Base-by-base conservation (phyloP, 257 asterid genomes). In the Nicotiana tomentosiformis region DNA sequence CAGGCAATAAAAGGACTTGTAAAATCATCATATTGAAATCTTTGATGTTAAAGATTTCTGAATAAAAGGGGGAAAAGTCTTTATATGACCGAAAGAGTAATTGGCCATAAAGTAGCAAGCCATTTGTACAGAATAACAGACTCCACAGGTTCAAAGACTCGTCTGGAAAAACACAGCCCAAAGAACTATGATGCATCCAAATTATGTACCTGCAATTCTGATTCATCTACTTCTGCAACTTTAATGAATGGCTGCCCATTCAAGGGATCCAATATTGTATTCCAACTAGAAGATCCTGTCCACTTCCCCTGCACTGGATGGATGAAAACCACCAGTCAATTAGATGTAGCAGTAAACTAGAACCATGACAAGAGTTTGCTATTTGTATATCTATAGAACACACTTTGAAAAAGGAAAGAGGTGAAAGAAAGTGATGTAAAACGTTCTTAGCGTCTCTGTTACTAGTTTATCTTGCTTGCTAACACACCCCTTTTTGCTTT, bases 171-270 rank as follows among this genome's bases (percentile, higher is more conserved):
- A 58, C 46, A 58, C 69, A 66, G 78, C 11, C 0, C 60, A 43
- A 12, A 20, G 60, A 77, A 56, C 9, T 43, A 5, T 17, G 70
- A 46, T 20, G 35, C 39, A 51, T 82, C 4, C 46, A n/a, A 20
- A 32, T 61, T 51, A 74, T 64, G 29, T 81, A 94, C 99, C 92
- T 90, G 91, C 69, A 93, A 83, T 58, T 89, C 98, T n/a, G 89
- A 86, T 66, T 83, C 96, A 84, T 94, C 92, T 70, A 93, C 92
- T 89, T 96, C 98, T 16, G 96, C 84, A 85, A 96, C 97, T 84
- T 89, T 93, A 81, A 96, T 96, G 77, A 96, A 94, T 5, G 98
- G 49, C 78, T 96, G 98, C 68, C 99, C 99, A 81, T 96, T 96
- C 84, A 96, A 87, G 77, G 98, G 98, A 88, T 96, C 98, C 33